These are phyloP conservation scores for Saraca asoca DNA, from an alignment of 331 rosid genomes.

Conservation along the genomic window DNA sequence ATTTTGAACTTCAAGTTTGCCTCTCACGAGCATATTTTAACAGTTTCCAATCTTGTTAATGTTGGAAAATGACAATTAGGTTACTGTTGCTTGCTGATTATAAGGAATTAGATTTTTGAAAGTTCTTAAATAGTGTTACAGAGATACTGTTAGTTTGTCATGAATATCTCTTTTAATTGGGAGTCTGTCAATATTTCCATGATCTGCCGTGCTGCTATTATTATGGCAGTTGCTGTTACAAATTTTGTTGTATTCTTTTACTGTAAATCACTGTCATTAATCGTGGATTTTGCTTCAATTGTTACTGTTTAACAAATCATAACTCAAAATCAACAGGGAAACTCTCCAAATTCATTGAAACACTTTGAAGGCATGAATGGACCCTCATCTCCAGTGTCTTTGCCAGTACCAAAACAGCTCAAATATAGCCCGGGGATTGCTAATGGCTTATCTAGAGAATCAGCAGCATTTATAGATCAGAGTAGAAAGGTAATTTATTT, in stretches of 20 bases:
- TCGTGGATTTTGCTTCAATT: slow-evolving; percentile 16
- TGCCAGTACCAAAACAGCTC: slow-evolving; percentile 85
- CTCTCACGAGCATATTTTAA: not conserved
- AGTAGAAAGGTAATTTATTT: slow-evolving; percentile 60
- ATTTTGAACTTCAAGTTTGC: slow-evolving; percentile 8
- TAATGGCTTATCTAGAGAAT: slow-evolving; percentile 63
- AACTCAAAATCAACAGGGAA: slow-evolving; percentile 55
- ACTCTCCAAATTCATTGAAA: slow-evolving; percentile 66
- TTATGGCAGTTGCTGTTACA: not conserved
- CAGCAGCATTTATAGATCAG: slow-evolving; percentile 69
- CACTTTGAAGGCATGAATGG: slow-evolving; percentile 67
- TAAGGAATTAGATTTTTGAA: not conserved
- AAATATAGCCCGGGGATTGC: slow-evolving; percentile 88
- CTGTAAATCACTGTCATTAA: slow-evolving; percentile 16
- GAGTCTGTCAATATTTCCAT: slow-evolving; percentile 18
- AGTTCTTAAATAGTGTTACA: slow-evolving; percentile 19
- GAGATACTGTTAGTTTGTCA: slow-evolving; percentile 19
- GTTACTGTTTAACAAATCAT: slow-evolving; percentile 34
- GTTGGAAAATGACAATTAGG: not conserved
- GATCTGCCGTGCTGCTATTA: slow-evolving; percentile 1
- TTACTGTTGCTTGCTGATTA: not conserved
- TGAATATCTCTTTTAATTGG: slow-evolving; percentile 16
- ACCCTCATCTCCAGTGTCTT: slow-evolving; percentile 74
- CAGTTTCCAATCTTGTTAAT: slow-evolving; percentile 4
- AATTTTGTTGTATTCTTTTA: slow-evolving; percentile 15